Evolutionary conservation across 83 land plant species (phyloP).

Genomic region (Picea engelmannii): DNA sequence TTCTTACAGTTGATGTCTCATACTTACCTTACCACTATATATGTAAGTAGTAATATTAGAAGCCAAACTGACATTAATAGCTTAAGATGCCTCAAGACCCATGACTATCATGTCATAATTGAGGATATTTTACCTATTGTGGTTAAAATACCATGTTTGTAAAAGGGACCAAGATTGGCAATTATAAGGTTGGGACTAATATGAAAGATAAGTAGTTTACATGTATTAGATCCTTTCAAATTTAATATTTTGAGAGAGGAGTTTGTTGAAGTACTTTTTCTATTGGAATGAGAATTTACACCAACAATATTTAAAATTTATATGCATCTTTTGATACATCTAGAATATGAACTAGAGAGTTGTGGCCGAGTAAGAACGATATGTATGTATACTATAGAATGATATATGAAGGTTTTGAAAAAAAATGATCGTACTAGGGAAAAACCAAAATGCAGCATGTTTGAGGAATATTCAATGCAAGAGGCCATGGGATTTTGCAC

Average conservation of each 20-base stretch:
- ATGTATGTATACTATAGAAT: neutral
- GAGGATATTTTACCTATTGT: neutral
- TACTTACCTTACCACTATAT: too few species aligned
- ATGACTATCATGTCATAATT: neutral
- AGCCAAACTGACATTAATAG: too few species aligned
- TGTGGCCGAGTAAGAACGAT: neutral
- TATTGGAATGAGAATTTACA: neutral
- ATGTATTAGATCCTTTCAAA: too few species aligned
- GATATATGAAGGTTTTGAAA: neutral
- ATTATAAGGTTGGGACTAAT: neutral
- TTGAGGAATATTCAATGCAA: neutral
- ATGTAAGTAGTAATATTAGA: too few species aligned
- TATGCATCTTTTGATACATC: neutral
- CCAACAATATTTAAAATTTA: neutral
- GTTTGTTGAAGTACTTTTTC: neutral
- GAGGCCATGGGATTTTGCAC: neutral
- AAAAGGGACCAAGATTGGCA: neutral
- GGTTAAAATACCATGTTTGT: neutral
- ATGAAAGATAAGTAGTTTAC: too few species aligned
- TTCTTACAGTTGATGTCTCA: too few species aligned
- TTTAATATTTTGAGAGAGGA: too few species aligned
- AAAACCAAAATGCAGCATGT: neutral
- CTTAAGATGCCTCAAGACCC: too few species aligned
- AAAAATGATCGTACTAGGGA: neutral
- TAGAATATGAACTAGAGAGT: neutral